Base-by-base conservation (phyloP, 495 filamentous ascomycete genomes). In the Chlorociboria aeruginascens region DNA sequence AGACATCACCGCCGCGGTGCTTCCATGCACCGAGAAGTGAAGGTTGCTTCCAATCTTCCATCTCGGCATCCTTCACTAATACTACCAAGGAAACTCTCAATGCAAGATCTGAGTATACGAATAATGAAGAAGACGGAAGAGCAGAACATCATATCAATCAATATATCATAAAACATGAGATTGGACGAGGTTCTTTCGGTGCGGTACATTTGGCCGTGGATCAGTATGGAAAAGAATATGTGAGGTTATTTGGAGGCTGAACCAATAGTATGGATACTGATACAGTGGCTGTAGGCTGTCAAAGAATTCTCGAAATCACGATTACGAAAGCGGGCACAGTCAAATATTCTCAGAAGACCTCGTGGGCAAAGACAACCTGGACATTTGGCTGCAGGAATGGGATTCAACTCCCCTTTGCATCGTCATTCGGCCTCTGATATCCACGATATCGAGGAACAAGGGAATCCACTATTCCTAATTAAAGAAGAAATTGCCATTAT, bases 401-500 rank as follows among this genome's bases (percentile, higher is more conserved):
- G 53, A 7, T 44, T 60, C 35, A 60, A 60, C 45, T 28, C 54
- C 13, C 57, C 57, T 35, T 42, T 60, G 34, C 50, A 54, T 40
- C 44, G 51, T 7, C 57, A 51, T 38, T 63, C 59, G 17, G 63
- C 58, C 33, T 65, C 59, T 14, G 63, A 67, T 38, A 60, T 67
- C 20, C 67, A 76, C 48, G 62, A 71, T 45, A 65, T 66, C 28
- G 67, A 72, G 32, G 81, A 80, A 47, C 73, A 71, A n/a, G 77
- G 80, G 40, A 90, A 95, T 58, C 75, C 89, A 1, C 70, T 97
- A 1, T 84, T 81, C 61, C 69, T 97, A 39, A 98, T 98, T 61
- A 86, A 85, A 50, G 86, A 95, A 64, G 92, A 98, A 61, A 94
- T 98, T 55, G 92, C 92, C 20, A 94, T 98, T 60, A 96, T 98